phyloP scores from a whole-genome alignment of 2,329 filamentous ascomycete genomes.

The Seiridium unicorne region DNA sequence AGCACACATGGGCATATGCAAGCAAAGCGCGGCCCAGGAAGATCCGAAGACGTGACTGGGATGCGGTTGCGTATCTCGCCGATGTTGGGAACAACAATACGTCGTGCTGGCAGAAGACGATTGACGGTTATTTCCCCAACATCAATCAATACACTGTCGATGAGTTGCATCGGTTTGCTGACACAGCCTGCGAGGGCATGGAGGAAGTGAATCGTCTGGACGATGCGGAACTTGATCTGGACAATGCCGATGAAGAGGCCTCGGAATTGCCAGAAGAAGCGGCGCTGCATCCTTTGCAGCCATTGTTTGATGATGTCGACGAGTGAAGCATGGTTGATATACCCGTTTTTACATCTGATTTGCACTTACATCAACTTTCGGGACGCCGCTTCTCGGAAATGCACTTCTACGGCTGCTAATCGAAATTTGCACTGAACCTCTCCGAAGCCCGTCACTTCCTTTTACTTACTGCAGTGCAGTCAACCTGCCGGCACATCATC shows the following conservation, averaged over 20 bases:
- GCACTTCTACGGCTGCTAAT: no score
- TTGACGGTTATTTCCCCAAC: slow-evolving; percentile 44
- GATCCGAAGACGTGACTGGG: slow-evolving; percentile 31
- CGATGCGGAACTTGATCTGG: not conserved
- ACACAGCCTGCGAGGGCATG: slow-evolving; percentile 42
- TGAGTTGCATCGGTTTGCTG: slow-evolving; percentile 41
- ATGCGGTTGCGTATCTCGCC: slow-evolving; percentile 23
- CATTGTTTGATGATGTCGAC: not conserved
- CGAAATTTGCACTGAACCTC: no score
- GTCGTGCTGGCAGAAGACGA: slow-evolving; percentile 39
- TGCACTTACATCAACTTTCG: no score
- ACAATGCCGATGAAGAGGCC: not conserved
- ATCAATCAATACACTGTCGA: slow-evolving; percentile 41
- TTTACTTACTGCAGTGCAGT: no score
- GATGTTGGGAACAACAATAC: slow-evolving; percentile 31
- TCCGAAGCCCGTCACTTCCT: no score
- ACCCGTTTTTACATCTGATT: not conserved
- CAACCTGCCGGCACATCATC: no score
- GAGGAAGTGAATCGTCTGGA: slow-evolving; percentile 35
- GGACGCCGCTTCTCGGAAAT: no score
- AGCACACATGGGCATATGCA: slow-evolving; percentile 15
- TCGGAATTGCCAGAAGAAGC: not conserved
- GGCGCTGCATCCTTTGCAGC: not conserved
- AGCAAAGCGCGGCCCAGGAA: slow-evolving; percentile 18
- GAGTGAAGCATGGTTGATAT: not conserved